A percentile compares a stretch with the other conserved stretches of the same genome.
Conservation (phyloP, 1,139 yeast species). For the Geotrichum phurueaensis region DNA sequence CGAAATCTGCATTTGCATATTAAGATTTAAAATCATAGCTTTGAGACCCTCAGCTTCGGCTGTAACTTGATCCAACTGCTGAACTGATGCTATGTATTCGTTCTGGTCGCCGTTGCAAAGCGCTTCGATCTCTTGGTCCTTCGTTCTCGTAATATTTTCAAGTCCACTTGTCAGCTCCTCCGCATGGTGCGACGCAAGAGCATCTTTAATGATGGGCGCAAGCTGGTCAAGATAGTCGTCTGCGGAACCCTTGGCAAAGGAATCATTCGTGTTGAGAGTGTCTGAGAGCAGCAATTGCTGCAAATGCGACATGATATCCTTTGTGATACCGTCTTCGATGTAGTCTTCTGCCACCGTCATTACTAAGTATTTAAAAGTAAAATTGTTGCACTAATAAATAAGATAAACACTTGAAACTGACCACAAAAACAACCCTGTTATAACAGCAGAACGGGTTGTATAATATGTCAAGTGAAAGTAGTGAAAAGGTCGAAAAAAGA, state of each 20-base stretch:
- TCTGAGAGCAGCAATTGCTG: conserved; percentile 18
- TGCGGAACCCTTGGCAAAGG: conserved; percentile 6
- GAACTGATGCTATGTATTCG: conserved; percentile 45
- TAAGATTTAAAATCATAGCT: conserved; percentile 47
- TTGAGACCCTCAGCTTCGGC: conserved; percentile 50
- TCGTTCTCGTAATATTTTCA: conserved; percentile 51
- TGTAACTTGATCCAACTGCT: conserved; percentile 53
- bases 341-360: conserved; percentile 6
- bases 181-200: conserved; percentile 52
- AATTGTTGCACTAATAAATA: neutral
- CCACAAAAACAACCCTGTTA: neutral
- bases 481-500: neutral
- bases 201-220: conserved; percentile 69
- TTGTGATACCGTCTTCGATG: conserved; percentile 14
- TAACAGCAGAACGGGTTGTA: neutral
- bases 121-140: conserved; percentile 59
- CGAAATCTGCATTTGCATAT: conserved; percentile 39
- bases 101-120: conserved; percentile 59
- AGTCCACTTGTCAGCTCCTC: conserved; percentile 52
- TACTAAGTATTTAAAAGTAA: neutral
- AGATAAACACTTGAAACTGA: neutral
- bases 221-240: conserved; percentile 75
- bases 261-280: neutral
- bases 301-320: conserved; percentile 16
- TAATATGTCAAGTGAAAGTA: neutral